Conservation (phyloP, 768 basidiomycete species). For the Fomitopsis pulvina region DNA sequence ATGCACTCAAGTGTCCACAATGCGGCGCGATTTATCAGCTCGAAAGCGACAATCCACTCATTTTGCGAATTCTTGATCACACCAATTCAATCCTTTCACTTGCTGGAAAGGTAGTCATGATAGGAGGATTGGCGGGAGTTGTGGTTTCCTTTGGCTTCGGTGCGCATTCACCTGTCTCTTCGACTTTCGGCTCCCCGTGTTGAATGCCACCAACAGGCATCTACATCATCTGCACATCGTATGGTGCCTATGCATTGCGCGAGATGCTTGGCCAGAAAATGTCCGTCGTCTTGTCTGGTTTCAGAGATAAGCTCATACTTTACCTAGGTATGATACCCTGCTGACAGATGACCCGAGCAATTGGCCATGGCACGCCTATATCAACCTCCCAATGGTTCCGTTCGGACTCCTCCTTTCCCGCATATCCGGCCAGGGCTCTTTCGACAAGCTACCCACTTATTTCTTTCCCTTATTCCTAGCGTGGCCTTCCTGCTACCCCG, state of each 20-base stretch:
- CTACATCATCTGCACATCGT: slow-evolving; percentile 49
- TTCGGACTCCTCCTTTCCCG: slow-evolving; percentile 61
- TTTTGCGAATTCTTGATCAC: slow-evolving; percentile 43
- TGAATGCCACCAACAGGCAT: slow-evolving; percentile 29
- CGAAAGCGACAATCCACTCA: slow-evolving; percentile 52
- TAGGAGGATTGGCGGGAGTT: slow-evolving; percentile 42
- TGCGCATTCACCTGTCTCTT: slow-evolving; percentile 28
- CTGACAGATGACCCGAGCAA: slow-evolving; percentile 62
- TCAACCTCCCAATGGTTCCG: slow-evolving; percentile 71
- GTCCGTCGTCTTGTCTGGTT: slow-evolving; percentile 20
- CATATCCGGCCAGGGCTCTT: too few species aligned
- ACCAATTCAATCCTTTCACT: slow-evolving; percentile 45
- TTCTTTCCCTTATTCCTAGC: slow-evolving; percentile 26
- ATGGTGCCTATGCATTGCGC: slow-evolving; percentile 66
- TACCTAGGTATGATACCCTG: slow-evolving; percentile 60
- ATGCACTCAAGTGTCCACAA: slow-evolving; percentile 77
- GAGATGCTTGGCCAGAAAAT: slow-evolving; percentile 65
- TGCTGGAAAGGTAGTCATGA: slow-evolving; percentile 45
- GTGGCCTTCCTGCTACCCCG: slow-evolving; percentile 23
- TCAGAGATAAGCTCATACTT: not conserved
- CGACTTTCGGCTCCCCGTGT: not conserved
- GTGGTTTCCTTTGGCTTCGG: slow-evolving; percentile 56
- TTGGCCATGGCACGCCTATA: slow-evolving; percentile 72
- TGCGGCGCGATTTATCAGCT: slow-evolving; percentile 63
- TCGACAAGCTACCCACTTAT: too few species aligned